Base-by-base conservation (phyloP, 1,284 basidiomycete genomes). In the Caloboletus firmus region DNA sequence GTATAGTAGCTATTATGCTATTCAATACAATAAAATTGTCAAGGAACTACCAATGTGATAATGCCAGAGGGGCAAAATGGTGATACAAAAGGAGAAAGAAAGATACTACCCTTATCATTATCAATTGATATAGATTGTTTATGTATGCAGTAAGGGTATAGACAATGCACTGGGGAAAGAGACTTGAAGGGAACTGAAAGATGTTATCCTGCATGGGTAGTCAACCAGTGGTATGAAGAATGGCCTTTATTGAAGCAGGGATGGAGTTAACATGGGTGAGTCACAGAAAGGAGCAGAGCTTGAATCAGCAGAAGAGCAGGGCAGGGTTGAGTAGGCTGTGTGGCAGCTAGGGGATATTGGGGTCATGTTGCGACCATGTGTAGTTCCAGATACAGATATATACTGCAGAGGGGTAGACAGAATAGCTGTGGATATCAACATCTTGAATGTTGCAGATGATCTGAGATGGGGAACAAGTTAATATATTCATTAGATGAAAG, bases 201-300 rank as follows among this genome's bases (percentile, higher is more conserved):
- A 79, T 69, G 62, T 83, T 79, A 60, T 82, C 79, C 45, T 69
- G 64, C 45, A 69, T 43, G 66, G 57, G 10, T 69, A 66, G 36
- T 65, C 61, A 56, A 76, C 74, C 12, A 68, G 62, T 20, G 67
- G 55, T 34, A 70, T 59, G 65, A 78, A 71, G 22, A 76, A 65
- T 13, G 71, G 69, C 18, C 68, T 69, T 60, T 73, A 74, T 49
- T 79, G 75, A 54, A 83, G 75, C 17, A 83, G 84, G 6, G 86
- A 87, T 20, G 83, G 82, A 1, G 84, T 80, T 55, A 82, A 76
- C 77, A 85, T 79, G 45, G 82, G 78, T 36, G 80, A 77, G 62
- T 79, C 76, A 61, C 74, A 80, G 44, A 72, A 52, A 57, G 71
- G 74, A 59, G 59, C 54, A 54, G 65, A 61, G 34, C 52, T 55